Percentiles rank a stretch among this genome's conserved stretches.
phyloP scores from a whole-genome alignment of 73 alveolate species.

The Paramecium pentaurelia region DNA sequence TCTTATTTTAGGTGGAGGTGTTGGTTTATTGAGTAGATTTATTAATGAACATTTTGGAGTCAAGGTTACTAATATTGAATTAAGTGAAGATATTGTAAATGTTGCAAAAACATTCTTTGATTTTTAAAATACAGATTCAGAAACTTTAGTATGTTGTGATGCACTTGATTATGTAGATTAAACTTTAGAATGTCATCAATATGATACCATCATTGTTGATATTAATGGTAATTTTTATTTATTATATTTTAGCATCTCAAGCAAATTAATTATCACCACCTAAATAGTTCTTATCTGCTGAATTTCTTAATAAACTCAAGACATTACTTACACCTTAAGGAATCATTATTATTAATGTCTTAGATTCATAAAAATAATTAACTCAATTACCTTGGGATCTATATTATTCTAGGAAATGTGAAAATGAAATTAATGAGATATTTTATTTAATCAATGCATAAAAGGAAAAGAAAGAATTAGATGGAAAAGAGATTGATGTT shows the following conservation, averaged over 20 bases:
- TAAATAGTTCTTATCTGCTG: background rate
- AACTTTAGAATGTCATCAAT: slow-evolving; percentile 14
- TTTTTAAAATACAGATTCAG: slow-evolving; percentile 28
- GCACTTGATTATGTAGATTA: slow-evolving; percentile 49
- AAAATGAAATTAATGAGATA: slow-evolving; percentile 15
- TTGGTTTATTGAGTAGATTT: slow-evolving; percentile 52
- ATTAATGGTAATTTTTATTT: background rate
- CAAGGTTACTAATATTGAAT: slow-evolving; percentile 45
- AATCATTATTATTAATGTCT: background rate
- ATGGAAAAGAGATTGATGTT: background rate
- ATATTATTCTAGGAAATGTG: background rate
- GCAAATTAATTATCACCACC: slow-evolving; percentile 22
- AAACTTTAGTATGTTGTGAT: slow-evolving; percentile 43
- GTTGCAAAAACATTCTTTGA: slow-evolving; percentile 50
- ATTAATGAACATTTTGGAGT: slow-evolving; percentile 22
- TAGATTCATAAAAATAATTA: slow-evolving; percentile 15
- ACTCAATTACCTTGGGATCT: slow-evolving; percentile 2
- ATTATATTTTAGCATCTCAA: background rate
- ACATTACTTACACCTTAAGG: background rate
- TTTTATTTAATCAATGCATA: slow-evolving; percentile 17
- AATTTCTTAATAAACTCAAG: background rate
- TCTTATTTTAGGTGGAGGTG: slow-evolving; percentile 56
- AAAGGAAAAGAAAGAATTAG: background rate
- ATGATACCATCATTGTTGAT: slow-evolving; percentile 37
- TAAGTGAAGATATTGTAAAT: slow-evolving; percentile 43